A percentile compares a stretch with the other conserved stretches of the same genome.
These are phyloP conservation scores for Rhizopus arrhizus DNA, from an alignment of 371 early-diverging fungal species.

Conservation along the genomic window DNA sequence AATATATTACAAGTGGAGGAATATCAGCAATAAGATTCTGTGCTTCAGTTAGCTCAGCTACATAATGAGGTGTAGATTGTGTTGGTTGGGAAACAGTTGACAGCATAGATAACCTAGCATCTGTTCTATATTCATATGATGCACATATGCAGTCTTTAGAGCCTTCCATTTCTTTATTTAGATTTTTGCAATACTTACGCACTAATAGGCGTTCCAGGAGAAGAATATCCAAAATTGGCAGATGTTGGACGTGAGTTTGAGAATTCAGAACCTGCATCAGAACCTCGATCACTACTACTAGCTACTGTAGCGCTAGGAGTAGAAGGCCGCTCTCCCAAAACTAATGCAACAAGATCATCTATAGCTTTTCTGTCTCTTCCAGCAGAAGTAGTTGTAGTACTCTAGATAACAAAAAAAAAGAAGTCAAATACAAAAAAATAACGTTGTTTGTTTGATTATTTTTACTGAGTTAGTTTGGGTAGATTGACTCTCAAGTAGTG, in stretches of 20 bases:
- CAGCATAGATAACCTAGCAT: slow-evolving; percentile 31
- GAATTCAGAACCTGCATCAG: slow-evolving; percentile 59
- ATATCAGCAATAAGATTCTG: slow-evolving; percentile 80
- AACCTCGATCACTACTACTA: slow-evolving; percentile 50
- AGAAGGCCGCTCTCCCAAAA: slow-evolving; percentile 77
- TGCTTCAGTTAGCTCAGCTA: slow-evolving; percentile 63
- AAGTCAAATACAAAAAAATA: neutral
- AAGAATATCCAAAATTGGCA: slow-evolving; percentile 45
- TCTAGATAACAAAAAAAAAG: slow-evolving; percentile 1
- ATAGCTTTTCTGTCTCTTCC: slow-evolving; percentile 63
- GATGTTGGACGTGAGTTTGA: slow-evolving; percentile 48
- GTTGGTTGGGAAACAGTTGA: slow-evolving; percentile 38
- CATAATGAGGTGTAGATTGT: slow-evolving; percentile 35
- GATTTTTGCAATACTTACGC: slow-evolving; percentile 30
- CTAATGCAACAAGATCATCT: slow-evolving; percentile 80
- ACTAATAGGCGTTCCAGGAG: slow-evolving; percentile 50
- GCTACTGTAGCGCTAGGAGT: slow-evolving; percentile 51
- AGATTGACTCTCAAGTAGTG: slow-evolving; percentile 58
- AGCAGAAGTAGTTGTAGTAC: slow-evolving; percentile 15
- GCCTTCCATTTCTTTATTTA: neutral
- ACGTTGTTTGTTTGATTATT: neutral
- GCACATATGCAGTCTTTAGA: neutral
- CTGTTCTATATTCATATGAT: slow-evolving; percentile 10
- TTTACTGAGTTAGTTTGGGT: slow-evolving; percentile 47
- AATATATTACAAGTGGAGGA: slow-evolving; percentile 68